phyloP scores from a whole-genome alignment of 768 basidiomycete genomes.

The Lentinula boryana region DNA sequence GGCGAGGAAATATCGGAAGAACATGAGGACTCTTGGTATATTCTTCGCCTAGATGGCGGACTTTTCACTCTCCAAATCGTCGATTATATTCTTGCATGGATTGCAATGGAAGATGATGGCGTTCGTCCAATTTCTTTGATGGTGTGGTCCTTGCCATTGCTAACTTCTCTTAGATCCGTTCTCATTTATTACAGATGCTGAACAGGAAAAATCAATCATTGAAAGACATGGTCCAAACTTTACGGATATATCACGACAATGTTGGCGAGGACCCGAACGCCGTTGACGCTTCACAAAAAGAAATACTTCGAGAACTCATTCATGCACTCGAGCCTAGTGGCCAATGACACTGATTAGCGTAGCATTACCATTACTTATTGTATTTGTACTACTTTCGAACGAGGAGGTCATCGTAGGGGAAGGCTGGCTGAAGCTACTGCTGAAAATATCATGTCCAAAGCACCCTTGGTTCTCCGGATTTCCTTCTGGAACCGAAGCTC shows the following conservation, averaged over 20 bases:
- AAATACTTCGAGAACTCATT: slow-evolving; percentile 66
- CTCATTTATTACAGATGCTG: slow-evolving; percentile 73
- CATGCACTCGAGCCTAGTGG: slow-evolving; percentile 38
- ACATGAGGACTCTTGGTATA: slow-evolving; percentile 74
- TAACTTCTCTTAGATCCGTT: slow-evolving; percentile 54
- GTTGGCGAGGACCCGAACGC: slow-evolving; percentile 46
- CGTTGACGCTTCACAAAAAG: slow-evolving; percentile 44
- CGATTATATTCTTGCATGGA: slow-evolving; percentile 93
- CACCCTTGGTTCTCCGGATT: slow-evolving; percentile 74
- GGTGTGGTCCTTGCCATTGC: neutral
- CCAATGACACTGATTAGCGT: slow-evolving; percentile 4
- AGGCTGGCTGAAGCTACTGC: slow-evolving; percentile 27
- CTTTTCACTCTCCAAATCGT: slow-evolving; percentile 85
- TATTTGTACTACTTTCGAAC: neutral
- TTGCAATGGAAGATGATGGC: slow-evolving; percentile 97
- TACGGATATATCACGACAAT: slow-evolving; percentile 70
- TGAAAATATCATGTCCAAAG: slow-evolving; percentile 85
- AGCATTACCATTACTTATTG: neutral
- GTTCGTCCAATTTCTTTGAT: slow-evolving; percentile 39
- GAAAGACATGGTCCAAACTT: slow-evolving; percentile 61
- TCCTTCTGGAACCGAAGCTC: slow-evolving; percentile 90
- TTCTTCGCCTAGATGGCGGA: slow-evolving; percentile 83
- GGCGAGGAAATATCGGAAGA: slow-evolving; percentile 54
- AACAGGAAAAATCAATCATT: slow-evolving; percentile 66
- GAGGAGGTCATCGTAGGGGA: neutral